These are phyloP conservation scores for Arabidopsis thaliana DNA, from an alignment of 345 rosid genomes.

Conservation along the genomic window DNA sequence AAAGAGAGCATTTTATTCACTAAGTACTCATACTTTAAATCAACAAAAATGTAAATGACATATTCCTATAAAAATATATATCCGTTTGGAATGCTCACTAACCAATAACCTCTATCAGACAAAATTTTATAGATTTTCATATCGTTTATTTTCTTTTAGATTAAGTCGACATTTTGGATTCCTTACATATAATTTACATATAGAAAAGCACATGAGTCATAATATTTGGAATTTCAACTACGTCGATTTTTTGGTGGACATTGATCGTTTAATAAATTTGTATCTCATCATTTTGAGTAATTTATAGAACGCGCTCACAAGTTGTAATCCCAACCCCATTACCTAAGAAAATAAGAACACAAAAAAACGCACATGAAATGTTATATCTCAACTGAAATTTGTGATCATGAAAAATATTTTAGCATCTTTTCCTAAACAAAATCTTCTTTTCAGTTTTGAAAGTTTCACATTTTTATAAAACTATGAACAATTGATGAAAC, in stretches of 20 bases:
- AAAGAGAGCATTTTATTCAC: too few species aligned
- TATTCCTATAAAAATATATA: background rate
- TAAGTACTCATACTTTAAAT: too few species aligned
- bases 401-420: too few species aligned
- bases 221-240: background rate
- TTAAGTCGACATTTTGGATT: background rate
- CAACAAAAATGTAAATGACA: too few species aligned
- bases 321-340: constrained; percentile 72
- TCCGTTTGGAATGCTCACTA: background rate
- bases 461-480: background rate
- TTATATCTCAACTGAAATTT: background rate
- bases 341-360: constrained; percentile 45
- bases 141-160: background rate
- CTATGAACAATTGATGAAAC: constrained; percentile 1
- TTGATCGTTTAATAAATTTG: constrained; percentile 51
- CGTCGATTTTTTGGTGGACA: background rate
- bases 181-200: background rate
- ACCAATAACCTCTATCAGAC: background rate
- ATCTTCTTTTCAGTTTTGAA: background rate
- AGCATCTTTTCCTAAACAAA: too few species aligned
- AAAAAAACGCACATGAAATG: background rate
- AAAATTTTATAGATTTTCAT: background rate
- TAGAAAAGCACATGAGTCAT: background rate
- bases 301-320: constrained; percentile 87
- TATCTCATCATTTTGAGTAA: constrained; percentile 71